Conservation (phyloP, 2,329 filamentous ascomycete species). For the Penicillium polonicum region DNA sequence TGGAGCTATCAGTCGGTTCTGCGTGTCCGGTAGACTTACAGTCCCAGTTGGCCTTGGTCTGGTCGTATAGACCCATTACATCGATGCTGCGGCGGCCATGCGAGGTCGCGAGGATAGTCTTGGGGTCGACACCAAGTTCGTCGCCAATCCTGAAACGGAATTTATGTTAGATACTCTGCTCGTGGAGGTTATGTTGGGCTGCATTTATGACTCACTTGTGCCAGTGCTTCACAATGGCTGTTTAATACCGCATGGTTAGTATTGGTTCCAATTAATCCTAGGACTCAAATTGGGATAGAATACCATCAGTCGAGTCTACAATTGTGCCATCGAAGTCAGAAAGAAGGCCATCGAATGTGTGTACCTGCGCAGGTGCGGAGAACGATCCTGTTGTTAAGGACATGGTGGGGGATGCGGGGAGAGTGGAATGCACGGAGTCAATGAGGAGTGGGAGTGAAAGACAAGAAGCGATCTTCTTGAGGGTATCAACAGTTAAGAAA, state of each 20-base stretch:
- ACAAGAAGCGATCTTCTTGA: background rate
- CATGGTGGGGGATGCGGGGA: slow-evolving; percentile 29
- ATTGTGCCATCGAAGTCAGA: slow-evolving; percentile 52
- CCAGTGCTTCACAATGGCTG: slow-evolving; percentile 66
- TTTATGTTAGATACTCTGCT: background rate
- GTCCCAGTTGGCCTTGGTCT: slow-evolving; percentile 87
- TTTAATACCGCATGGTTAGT: slow-evolving; percentile 50
- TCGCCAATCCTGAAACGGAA: slow-evolving; percentile 52
- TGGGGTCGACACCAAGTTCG: slow-evolving; percentile 81
- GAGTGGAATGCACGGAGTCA: background rate
- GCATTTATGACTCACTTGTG: slow-evolving; percentile 48
- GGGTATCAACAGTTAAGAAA: slow-evolving; percentile 7
- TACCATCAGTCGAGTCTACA: slow-evolving; percentile 49
- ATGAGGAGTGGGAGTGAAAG: background rate
- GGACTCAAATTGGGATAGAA: slow-evolving; percentile 7
- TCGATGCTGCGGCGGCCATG: slow-evolving; percentile 91
- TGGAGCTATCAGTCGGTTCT: background rate
- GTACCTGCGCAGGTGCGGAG: slow-evolving; percentile 40
- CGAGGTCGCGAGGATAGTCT: slow-evolving; percentile 81
- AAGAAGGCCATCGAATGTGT: slow-evolving; percentile 45
- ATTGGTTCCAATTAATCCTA: slow-evolving; percentile 46
- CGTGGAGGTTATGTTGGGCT: background rate
- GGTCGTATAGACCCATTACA: slow-evolving; percentile 72
- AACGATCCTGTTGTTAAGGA: slow-evolving; percentile 36
- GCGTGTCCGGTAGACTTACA: slow-evolving; percentile 59